Evolutionary conservation across 2,329 filamentous ascomycete genomes (phyloP).

Genomic region (Xylaria polymorpha): DNA sequence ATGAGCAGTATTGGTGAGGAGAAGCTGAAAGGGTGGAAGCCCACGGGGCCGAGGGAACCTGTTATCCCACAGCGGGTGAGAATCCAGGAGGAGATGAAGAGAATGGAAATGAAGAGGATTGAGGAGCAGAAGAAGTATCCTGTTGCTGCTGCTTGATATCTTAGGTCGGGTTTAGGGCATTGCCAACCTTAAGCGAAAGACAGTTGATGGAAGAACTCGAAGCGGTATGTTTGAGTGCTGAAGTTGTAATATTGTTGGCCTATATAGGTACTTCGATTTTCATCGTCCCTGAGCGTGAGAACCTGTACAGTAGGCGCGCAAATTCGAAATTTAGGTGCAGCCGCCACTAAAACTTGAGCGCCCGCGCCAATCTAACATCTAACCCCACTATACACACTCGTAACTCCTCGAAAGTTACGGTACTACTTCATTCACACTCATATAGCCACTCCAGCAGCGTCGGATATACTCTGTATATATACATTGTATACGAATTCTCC

Average conservation of each 20-base stretch:
- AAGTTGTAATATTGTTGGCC: no score
- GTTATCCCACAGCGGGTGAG: slow-evolving; percentile 63
- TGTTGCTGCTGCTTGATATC: slow-evolving; percentile 40
- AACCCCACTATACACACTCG: slow-evolving; percentile 19
- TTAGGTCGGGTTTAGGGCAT: neutral
- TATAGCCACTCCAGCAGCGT: neutral
- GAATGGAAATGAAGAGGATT: slow-evolving; percentile 61
- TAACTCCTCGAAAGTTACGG: slow-evolving; percentile 1
- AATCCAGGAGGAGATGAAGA: slow-evolving; percentile 63
- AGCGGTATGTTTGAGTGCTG: no score
- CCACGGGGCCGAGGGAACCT: slow-evolving; percentile 59
- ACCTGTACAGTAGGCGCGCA: no score
- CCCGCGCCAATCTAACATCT: slow-evolving; percentile 1
- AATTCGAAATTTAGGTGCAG: neutral
- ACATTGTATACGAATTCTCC: neutral
- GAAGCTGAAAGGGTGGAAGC: slow-evolving; percentile 63
- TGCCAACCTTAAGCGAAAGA: no score
- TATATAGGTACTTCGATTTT: no score
- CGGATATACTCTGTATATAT: neutral
- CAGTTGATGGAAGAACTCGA: no score
- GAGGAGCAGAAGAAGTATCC: slow-evolving; percentile 44
- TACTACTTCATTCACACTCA: neutral
- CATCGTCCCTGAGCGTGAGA: no score
- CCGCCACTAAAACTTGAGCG: slow-evolving; percentile 31
- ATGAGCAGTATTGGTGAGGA: slow-evolving; percentile 61